Conservation (phyloP, 2,329 filamentous ascomycete genomes). For the Talaromyces verruculosus region DNA sequence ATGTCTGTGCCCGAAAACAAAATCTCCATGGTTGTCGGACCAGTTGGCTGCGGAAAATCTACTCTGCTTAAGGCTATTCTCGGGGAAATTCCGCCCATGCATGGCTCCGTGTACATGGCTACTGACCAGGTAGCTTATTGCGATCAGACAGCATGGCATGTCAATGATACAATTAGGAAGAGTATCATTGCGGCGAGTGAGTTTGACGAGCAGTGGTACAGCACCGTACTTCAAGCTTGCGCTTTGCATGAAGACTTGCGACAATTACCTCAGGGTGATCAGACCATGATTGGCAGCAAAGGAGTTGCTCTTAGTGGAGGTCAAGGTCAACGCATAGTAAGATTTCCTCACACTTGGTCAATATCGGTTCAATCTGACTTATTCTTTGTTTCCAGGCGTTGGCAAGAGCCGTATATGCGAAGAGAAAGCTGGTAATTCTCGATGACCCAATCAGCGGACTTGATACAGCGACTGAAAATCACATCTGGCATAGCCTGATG, state of each 20-base stretch:
- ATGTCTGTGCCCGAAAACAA: slow-evolving; percentile 44
- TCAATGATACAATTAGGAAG: slow-evolving; percentile 35
- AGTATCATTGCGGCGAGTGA: slow-evolving; percentile 32
- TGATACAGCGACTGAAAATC: slow-evolving; percentile 23
- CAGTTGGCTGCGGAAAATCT: slow-evolving; percentile 56
- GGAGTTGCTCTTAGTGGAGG: slow-evolving; percentile 55
- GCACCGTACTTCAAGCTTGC: slow-evolving; percentile 30
- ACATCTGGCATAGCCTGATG: slow-evolving; percentile 24
- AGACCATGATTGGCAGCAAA: slow-evolving; percentile 53
- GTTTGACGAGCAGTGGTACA: slow-evolving; percentile 34
- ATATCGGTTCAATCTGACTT: neutral
- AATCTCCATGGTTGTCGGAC: slow-evolving; percentile 52
- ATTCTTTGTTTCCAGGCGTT: slow-evolving; percentile 12
- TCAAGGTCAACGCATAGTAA: slow-evolving; percentile 53
- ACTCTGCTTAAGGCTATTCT: slow-evolving; percentile 50
- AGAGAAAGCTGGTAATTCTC: slow-evolving; percentile 20
- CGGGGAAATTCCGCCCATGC: slow-evolving; percentile 41
- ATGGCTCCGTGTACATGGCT: slow-evolving; percentile 36
- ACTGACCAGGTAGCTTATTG: slow-evolving; percentile 42
- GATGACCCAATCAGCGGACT: slow-evolving; percentile 24
- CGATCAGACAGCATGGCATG: slow-evolving; percentile 36
- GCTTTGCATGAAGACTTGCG: slow-evolving; percentile 42
- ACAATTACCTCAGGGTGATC: slow-evolving; percentile 43
- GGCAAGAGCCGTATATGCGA: slow-evolving; percentile 54
- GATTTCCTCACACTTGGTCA: slow-evolving; percentile 20